A percentile compares a stretch with the other conserved stretches of the same genome.
phyloP scores from a whole-genome alignment of 2,329 filamentous ascomycete genomes.

The Stachybotrys echinatus region DNA sequence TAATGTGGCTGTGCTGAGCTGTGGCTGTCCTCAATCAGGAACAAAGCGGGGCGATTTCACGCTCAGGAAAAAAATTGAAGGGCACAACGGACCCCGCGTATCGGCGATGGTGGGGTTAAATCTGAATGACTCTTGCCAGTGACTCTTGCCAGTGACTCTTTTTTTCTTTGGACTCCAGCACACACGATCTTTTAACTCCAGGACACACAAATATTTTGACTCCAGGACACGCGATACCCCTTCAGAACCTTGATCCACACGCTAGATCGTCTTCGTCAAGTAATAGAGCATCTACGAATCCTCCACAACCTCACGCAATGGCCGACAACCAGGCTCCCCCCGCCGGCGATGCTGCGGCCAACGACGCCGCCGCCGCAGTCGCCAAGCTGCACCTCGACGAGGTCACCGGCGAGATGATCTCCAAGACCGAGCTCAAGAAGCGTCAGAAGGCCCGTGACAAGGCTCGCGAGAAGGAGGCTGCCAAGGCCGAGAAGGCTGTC shows the following conservation, averaged over 20 bases:
- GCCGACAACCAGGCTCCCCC: slow-evolving; percentile 1
- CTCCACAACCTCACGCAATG: not conserved
- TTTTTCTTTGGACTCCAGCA: not conserved
- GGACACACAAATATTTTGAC: too few relatives aligned
- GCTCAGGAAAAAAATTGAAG: not conserved
- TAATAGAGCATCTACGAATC: not conserved
- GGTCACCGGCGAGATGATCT: slow-evolving; percentile 82
- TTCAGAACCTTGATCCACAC: not conserved
- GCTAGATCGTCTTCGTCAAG: not conserved
- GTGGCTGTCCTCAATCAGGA: not conserved
- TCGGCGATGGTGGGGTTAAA: not conserved
- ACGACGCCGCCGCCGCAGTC: slow-evolving; percentile 50
- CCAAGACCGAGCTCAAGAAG: slow-evolving; percentile 90
- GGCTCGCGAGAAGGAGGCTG: slow-evolving; percentile 66
- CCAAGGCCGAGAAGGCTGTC: slow-evolving; percentile 68
- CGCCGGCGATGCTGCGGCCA: slow-evolving; percentile 32
- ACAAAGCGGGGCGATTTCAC: not conserved
- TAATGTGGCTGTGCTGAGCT: not conserved
- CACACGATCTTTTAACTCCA: too few relatives aligned
- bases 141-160: not conserved
- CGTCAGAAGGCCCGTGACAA: slow-evolving; percentile 87
- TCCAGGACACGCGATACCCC: not conserved
- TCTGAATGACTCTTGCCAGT: not conserved
- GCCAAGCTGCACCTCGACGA: slow-evolving; percentile 83
- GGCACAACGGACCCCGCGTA: not conserved